Evolutionary conservation across 495 filamentous ascomycete species (phyloP).

Genomic region (Aspergillus homomorphus): DNA sequence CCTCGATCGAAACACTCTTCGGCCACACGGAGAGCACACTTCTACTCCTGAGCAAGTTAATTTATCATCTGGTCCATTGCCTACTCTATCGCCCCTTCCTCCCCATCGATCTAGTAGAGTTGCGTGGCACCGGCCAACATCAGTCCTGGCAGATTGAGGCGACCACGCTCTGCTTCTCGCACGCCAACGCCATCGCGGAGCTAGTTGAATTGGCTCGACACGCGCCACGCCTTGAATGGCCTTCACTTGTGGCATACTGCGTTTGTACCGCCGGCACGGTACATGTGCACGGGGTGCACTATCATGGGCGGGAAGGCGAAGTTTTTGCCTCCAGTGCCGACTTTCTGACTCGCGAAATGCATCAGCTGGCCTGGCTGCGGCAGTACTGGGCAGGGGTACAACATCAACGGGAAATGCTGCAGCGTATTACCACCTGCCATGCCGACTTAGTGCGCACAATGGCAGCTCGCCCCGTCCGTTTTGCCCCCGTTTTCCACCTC

Average conservation of each 20-base stretch:
- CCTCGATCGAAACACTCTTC: conserved; percentile 69
- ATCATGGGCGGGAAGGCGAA: conserved; percentile 62
- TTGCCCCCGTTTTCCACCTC: conserved; percentile 74
- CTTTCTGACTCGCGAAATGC: conserved; percentile 72
- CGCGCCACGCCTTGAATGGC: conserved; percentile 70
- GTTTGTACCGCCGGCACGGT: conserved; percentile 80
- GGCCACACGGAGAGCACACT: conserved; percentile 73
- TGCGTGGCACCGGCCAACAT: conserved; percentile 75
- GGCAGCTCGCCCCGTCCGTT: conserved; percentile 61
- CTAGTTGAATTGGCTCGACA: conserved; percentile 71
- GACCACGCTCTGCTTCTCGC: conserved; percentile 80
- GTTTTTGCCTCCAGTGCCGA: conserved; percentile 64
- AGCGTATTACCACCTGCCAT: conserved; percentile 69
- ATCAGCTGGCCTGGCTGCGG: conserved; percentile 69
- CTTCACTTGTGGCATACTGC: conserved; percentile 77
- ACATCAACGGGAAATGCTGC: conserved; percentile 73
- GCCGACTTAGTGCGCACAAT: conserved; percentile 69
- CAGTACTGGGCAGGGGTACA: conserved; percentile 73
- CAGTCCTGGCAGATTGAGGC: conserved; percentile 90
- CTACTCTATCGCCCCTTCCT: conserved; percentile 82
- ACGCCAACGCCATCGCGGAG: conserved; percentile 83
- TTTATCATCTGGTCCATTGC: conserved; percentile 82
- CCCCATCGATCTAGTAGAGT: conserved; percentile 75
- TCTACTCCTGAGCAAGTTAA: conserved; percentile 74
- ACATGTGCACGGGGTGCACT: conserved; percentile 80